phyloP scores from a whole-genome alignment of 2,329 filamentous ascomycete genomes.

The Sporothrix euskadiensis region DNA sequence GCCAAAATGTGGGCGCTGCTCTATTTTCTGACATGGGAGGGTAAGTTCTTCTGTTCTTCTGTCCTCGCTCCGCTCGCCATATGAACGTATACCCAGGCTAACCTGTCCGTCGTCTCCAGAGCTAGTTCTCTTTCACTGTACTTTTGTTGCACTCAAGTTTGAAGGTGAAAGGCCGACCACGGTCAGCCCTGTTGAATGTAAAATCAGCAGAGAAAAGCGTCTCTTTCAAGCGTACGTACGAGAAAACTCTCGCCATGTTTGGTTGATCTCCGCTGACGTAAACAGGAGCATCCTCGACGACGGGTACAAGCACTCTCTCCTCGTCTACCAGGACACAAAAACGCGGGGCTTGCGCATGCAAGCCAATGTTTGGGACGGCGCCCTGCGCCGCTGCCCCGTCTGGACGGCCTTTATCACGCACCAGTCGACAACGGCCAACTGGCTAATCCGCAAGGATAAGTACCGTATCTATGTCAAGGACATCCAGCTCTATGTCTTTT shows the following conservation, averaged over 20 bases:
- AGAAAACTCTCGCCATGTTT: no score
- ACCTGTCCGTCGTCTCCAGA: constrained; percentile 43
- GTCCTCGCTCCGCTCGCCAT: background rate
- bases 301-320: constrained; percentile 53
- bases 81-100: background rate
- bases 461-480: constrained; percentile 55
- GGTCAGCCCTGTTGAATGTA: constrained; percentile 48
- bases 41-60: constrained; percentile 40
- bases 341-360: constrained; percentile 56
- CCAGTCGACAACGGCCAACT: constrained; percentile 50
- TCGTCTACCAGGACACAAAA: constrained; percentile 54
- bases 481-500: constrained; percentile 61
- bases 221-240: constrained; percentile 56
- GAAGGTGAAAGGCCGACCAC: constrained; percentile 49
- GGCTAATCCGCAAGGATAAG: constrained; percentile 52
- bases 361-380: constrained; percentile 57
- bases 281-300: constrained; percentile 59
- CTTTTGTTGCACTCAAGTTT: constrained; percentile 59
- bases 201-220: constrained; percentile 50
- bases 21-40: constrained; percentile 62
- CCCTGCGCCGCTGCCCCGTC: constrained; percentile 56
- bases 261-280: no score
- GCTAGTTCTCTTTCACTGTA: constrained; percentile 60
- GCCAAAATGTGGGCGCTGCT: constrained; percentile 57
- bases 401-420: constrained; percentile 65